These are phyloP conservation scores for Alternaria sp. DNA, from an alignment of 2,329 filamentous ascomycete species.

Conservation along the genomic window DNA sequence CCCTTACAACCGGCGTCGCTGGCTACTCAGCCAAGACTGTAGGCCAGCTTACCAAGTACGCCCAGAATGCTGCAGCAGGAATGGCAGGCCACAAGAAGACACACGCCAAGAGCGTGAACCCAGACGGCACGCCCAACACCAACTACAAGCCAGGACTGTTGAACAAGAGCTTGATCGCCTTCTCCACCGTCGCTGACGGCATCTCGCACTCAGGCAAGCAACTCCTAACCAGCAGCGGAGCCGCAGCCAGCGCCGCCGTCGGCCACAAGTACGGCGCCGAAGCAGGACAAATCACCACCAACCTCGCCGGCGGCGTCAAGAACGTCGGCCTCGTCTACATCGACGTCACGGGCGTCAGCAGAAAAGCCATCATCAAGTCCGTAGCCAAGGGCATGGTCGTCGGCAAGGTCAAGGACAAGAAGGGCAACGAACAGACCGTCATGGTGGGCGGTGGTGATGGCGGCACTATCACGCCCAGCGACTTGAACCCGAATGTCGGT, in stretches of 20 bases:
- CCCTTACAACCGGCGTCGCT: constrained; percentile 80
- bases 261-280: constrained; percentile 88
- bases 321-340: constrained; percentile 98
- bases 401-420: constrained; percentile 76
- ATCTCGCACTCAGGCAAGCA: constrained; percentile 86
- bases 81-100: constrained; percentile 68
- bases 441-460: constrained; percentile 74
- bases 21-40: constrained; percentile 85
- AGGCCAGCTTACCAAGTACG: constrained; percentile 79
- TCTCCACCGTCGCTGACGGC: constrained; percentile 91
- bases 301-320: constrained; percentile 85
- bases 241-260: constrained; percentile 84
- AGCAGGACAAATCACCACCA: constrained; percentile 76
- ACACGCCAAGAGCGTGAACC: constrained; percentile 68
- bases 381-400: constrained; percentile 96
- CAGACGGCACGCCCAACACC: constrained; percentile 68
- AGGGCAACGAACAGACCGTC: constrained; percentile 68
- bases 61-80: constrained; percentile 86
- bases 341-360: constrained; percentile 89
- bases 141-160: constrained; percentile 87
- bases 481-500: constrained; percentile 41
- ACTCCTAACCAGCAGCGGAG: constrained; percentile 74
- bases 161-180: constrained; percentile 96
- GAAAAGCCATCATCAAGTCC: constrained; percentile 87
- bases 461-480: constrained; percentile 50